Conservation (phyloP, 2,329 filamentous ascomycete species). For the Rachicladosporium sp. region DNA sequence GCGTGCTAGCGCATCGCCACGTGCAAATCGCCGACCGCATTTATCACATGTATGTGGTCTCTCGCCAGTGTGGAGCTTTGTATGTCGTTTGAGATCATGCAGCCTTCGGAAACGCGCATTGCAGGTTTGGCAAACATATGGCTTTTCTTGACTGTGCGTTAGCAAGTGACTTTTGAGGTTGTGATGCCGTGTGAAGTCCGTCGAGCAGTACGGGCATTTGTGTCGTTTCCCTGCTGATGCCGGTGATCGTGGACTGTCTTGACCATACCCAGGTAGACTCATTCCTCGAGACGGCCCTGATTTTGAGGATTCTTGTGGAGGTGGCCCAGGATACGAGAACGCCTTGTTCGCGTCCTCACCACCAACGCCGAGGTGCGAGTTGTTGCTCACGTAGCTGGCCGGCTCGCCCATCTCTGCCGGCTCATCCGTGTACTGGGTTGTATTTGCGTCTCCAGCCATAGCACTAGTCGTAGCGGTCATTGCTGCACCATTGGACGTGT, state of each 20-base stretch:
- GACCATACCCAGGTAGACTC: slow-evolving; percentile 44
- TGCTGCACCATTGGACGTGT: slow-evolving; percentile 28
- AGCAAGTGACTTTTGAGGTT: slow-evolving; percentile 95
- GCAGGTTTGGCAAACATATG: slow-evolving; percentile 88
- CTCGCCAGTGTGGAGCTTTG: slow-evolving; percentile 92
- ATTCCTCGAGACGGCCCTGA: slow-evolving; percentile 43
- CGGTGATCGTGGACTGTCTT: slow-evolving; percentile 53
- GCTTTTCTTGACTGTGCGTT: slow-evolving; percentile 97
- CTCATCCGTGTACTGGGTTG: slow-evolving; percentile 20
- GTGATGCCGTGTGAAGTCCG: slow-evolving; percentile 93
- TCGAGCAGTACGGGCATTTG: slow-evolving; percentile 91
- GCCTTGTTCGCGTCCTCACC: slow-evolving; percentile 37
- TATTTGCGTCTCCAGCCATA: slow-evolving; percentile 31
- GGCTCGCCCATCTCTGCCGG: slow-evolving; percentile 26
- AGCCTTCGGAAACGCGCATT: slow-evolving; percentile 82
- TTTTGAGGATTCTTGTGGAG: slow-evolving; percentile 36
- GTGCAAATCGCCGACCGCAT: slow-evolving; percentile 87
- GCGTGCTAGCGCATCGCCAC: slow-evolving; percentile 84
- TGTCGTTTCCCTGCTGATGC: slow-evolving; percentile 64
- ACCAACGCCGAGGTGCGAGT: slow-evolving; percentile 12
- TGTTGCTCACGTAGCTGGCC: slow-evolving; percentile 18
- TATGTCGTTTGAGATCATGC: slow-evolving; percentile 91
- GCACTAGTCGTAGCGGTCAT: slow-evolving; percentile 39
- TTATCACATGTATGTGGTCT: slow-evolving; percentile 90
- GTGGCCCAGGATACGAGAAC: slow-evolving; percentile 53